Evolutionary conservation across 2,329 filamentous ascomycete species (phyloP).

Genomic region (Aspergillus pseudoviridinutans): DNA sequence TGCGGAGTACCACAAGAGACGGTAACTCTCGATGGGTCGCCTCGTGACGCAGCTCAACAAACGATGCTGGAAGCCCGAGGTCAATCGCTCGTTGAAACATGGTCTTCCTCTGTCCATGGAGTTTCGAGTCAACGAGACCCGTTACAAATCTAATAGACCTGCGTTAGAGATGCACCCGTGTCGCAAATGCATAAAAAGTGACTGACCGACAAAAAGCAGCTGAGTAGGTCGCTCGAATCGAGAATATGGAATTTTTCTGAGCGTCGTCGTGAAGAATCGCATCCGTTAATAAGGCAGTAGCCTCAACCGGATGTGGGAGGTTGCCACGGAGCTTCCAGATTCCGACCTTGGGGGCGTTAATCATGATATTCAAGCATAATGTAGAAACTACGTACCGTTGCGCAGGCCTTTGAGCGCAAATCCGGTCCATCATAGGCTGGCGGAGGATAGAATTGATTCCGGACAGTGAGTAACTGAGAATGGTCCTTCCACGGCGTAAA

Average conservation of each 20-base stretch:
- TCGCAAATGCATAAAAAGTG: not conserved
- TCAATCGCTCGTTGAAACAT: slow-evolving; percentile 44
- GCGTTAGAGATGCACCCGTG: not conserved
- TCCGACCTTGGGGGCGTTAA: slow-evolving; percentile 30
- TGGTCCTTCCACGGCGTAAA: slow-evolving; percentile 42
- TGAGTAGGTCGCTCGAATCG: slow-evolving; percentile 43
- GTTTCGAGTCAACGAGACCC: slow-evolving; percentile 42
- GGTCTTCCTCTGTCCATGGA: slow-evolving; percentile 38
- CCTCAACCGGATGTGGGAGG: slow-evolving; percentile 44
- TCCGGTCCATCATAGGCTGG: slow-evolving; percentile 31
- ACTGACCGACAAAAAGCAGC: slow-evolving; percentile 44
- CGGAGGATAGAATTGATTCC: slow-evolving; percentile 38
- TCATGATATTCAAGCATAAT: not conserved
- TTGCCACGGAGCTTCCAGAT: slow-evolving; percentile 44
- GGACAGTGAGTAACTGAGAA: slow-evolving; percentile 34
- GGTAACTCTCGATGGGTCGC: slow-evolving; percentile 87
- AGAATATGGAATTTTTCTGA: slow-evolving; percentile 39
- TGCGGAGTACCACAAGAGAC: slow-evolving; percentile 66
- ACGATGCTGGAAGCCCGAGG: slow-evolving; percentile 55
- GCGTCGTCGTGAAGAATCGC: slow-evolving; percentile 44
- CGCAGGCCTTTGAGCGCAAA: slow-evolving; percentile 37
- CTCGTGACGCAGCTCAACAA: slow-evolving; percentile 86
- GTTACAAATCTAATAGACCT: slow-evolving; percentile 38
- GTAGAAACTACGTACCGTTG: slow-evolving; percentile 28
- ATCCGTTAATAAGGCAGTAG: slow-evolving; percentile 44